Conservation (phyloP, 108 stramenopile species). For the Nannochloropsis gaditana region DNA sequence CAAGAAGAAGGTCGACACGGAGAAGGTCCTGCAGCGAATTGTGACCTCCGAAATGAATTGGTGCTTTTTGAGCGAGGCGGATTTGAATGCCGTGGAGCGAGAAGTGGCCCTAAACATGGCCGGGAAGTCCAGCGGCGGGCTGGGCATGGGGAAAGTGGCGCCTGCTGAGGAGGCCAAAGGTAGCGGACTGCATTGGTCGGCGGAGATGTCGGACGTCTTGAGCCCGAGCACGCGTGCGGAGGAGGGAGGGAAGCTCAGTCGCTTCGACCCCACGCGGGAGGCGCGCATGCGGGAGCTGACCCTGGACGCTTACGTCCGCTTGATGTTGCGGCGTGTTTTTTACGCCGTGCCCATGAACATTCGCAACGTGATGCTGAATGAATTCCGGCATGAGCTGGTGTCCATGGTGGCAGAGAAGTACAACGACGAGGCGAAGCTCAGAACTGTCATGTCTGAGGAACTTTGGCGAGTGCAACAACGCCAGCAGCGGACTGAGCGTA, state of each 20-base stretch:
- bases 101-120: slow-evolving; percentile 20
- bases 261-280: neutral
- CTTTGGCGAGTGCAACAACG: neutral
- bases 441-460: slow-evolving; percentile 11
- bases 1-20: neutral
- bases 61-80: slow-evolving; percentile 3
- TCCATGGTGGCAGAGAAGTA: slow-evolving; percentile 20
- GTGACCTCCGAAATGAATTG: slow-evolving; percentile 13
- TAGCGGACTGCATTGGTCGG: neutral
- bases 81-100: slow-evolving; percentile 11
- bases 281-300: slow-evolving; percentile 10
- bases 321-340: slow-evolving; percentile 2
- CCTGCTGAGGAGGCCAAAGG: neutral
- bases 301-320: neutral
- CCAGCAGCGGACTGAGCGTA: neutral
- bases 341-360: neutral
- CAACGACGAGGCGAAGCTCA: slow-evolving; percentile 16
- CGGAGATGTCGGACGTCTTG: neutral
- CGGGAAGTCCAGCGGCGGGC: neutral
- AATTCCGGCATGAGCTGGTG: neutral
- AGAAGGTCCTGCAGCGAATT: neutral
- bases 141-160: neutral
- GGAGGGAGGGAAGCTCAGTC: neutral
- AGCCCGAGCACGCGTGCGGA: neutral
- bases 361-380: slow-evolving; percentile 1